Evolutionary conservation across 208 protist species (phyloP).

Genomic region (Trypanosoma rangeli): DNA sequence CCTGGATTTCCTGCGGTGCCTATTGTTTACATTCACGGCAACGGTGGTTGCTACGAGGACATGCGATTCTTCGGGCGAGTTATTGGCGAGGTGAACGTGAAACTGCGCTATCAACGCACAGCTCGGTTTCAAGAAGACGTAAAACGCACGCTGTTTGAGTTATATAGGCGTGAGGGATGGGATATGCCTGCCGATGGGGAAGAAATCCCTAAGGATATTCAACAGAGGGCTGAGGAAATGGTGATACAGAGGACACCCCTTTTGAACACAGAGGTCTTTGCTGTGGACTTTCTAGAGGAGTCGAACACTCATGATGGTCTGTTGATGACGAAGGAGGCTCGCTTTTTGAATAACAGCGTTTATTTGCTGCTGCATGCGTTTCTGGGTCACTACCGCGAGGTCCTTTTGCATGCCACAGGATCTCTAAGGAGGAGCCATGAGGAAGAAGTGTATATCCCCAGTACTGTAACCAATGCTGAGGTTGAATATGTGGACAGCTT

Average conservation of each 20-base stretch:
- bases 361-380: constrained; percentile 52
- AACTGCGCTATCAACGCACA: constrained; percentile 33
- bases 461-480: constrained; percentile 6
- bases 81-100: constrained; percentile 59
- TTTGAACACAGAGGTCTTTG: constrained; percentile 60
- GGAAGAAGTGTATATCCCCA: not conserved
- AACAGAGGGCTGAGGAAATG: constrained; percentile 44
- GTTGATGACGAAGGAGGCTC: constrained; percentile 59
- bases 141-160: constrained; percentile 26
- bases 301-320: constrained; percentile 64
- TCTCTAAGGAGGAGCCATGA: constrained; percentile 6
- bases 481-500: constrained; percentile 23
- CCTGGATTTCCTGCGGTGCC: constrained; percentile 45
- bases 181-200: constrained; percentile 34
- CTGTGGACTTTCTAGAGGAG: constrained; percentile 71
- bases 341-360: constrained; percentile 66
- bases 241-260: constrained; percentile 46
- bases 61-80: constrained; percentile 70
- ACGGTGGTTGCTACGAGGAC: constrained; percentile 76
- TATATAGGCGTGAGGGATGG: constrained; percentile 15
- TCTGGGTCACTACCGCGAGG: constrained; percentile 37
- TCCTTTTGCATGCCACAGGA: constrained; percentile 24
- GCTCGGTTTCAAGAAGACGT: constrained; percentile 44
- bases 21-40: constrained; percentile 77
- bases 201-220: constrained; percentile 33